phyloP scores from a whole-genome alignment of 345 rosid species.

The Kernera saxatilis region DNA sequence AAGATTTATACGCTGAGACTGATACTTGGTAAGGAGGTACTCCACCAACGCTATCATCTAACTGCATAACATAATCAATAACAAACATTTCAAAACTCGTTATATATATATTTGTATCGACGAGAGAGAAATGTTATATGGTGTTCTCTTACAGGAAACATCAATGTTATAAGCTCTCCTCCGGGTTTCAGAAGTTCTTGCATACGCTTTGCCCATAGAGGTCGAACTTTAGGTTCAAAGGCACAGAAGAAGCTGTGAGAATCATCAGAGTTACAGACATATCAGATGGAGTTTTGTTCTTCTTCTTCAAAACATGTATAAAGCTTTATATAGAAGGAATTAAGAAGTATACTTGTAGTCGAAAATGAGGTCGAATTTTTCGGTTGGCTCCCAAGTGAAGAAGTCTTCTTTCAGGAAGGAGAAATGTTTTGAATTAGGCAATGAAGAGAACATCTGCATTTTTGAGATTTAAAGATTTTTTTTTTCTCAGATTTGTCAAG shows the following conservation, averaged over 20 bases:
- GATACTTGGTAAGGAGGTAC: constrained; percentile 24
- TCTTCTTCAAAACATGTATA: neutral
- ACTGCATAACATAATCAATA: constrained; percentile 9
- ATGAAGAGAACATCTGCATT: constrained; percentile 52
- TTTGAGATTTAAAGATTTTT: neutral
- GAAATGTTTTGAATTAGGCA: constrained; percentile 45
- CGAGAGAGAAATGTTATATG: neutral
- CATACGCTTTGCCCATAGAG: constrained; percentile 54
- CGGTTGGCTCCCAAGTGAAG: constrained; percentile 64
- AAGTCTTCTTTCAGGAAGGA: constrained; percentile 58
- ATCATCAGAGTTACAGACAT: neutral
- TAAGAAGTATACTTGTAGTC: constrained; percentile 54
- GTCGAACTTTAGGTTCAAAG: constrained; percentile 52
- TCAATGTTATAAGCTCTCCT: constrained; percentile 76
- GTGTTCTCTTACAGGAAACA: constrained; percentile 49
- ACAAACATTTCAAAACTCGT: neutral
- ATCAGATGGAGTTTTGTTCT: neutral
- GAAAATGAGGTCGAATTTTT: constrained; percentile 59
- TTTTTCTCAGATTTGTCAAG: neutral
- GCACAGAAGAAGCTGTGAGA: constrained; percentile 43
- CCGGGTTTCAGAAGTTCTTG: constrained; percentile 48
- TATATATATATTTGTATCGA: neutral
- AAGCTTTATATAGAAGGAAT: neutral
- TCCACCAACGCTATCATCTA: neutral
- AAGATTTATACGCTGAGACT: constrained; percentile 39